Percentiles rank a stretch among this genome's conserved stretches.
These are phyloP conservation scores for Cladophialophora immunda DNA, from an alignment of 2,329 filamentous ascomycete genomes.

Conservation along the genomic window DNA sequence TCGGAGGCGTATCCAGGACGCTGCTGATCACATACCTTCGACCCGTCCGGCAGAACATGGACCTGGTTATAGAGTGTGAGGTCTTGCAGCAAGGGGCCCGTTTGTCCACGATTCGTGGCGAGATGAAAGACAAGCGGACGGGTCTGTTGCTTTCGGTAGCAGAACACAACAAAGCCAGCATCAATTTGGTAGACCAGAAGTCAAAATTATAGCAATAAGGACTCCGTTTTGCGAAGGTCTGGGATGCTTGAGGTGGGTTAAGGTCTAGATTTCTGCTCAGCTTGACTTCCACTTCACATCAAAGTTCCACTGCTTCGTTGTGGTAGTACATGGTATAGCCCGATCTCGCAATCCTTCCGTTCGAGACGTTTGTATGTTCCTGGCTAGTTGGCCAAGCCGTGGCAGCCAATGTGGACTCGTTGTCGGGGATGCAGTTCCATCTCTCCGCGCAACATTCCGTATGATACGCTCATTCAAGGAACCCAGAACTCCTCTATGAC, in stretches of 20 bases:
- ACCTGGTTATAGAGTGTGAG: constrained; percentile 25
- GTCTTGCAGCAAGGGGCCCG: constrained; percentile 19
- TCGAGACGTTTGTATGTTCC: too few species aligned
- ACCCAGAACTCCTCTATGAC: too few species aligned
- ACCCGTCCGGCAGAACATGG: constrained; percentile 19
- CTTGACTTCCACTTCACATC: too few species aligned
- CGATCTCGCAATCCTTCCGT: too few species aligned
- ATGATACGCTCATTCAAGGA: too few species aligned
- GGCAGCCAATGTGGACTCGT: too few species aligned
- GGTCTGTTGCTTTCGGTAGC: constrained; percentile 14
- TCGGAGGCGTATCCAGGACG: constrained; percentile 22
- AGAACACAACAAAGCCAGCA: constrained; percentile 29
- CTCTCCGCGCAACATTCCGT: too few species aligned
- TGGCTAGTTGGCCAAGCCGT: too few species aligned
- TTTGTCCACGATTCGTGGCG: constrained; percentile 15
- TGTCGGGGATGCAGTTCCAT: too few species aligned
- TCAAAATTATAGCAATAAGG: constrained; percentile 3
- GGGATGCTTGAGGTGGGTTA: neutral
- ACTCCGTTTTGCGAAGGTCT: neutral
- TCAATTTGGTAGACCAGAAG: constrained; percentile 8
- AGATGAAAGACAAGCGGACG: constrained; percentile 24
- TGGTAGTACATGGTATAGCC: too few species aligned
- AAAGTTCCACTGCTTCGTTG: too few species aligned
- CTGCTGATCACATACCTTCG: constrained; percentile 28
- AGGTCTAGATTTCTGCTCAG: neutral